Conservation (phyloP, 768 basidiomycete genomes). For the Tubosaeta brunneosetosa region DNA sequence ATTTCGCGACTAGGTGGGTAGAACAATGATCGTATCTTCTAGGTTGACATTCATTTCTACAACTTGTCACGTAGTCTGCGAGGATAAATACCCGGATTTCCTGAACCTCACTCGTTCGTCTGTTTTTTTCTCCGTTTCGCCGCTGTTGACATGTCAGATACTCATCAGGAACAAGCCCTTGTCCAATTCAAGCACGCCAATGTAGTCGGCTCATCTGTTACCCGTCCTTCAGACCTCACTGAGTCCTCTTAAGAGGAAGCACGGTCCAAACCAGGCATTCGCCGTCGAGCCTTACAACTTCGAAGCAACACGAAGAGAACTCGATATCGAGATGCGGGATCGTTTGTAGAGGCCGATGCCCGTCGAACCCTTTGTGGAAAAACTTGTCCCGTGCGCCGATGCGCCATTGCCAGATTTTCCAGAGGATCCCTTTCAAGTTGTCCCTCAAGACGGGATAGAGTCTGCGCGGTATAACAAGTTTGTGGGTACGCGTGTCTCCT, state of each 20-base stretch:
- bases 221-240: not conserved
- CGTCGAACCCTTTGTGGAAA: not conserved
- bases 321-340: not conserved
- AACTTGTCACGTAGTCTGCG: not conserved
- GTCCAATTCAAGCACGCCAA: no score
- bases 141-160: not conserved
- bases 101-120: not conserved
- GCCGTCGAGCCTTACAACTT: not conserved
- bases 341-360: not conserved
- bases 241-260: not conserved
- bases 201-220: not conserved
- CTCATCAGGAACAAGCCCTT: not conserved
- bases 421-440: not conserved
- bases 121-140: not conserved
- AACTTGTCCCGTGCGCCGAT: not conserved
- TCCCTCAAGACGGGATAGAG: not conserved
- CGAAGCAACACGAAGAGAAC: not conserved
- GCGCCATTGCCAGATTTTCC: not conserved
- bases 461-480: not conserved
- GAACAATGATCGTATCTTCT: not conserved
- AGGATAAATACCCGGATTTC: not conserved
- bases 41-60: not conserved
- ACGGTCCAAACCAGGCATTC: not conserved
- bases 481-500: not conserved
- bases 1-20: not conserved